These are phyloP conservation scores for Plasmodium malariae DNA, from an alignment of 169 alveolate genomes.

Conservation along the genomic window DNA sequence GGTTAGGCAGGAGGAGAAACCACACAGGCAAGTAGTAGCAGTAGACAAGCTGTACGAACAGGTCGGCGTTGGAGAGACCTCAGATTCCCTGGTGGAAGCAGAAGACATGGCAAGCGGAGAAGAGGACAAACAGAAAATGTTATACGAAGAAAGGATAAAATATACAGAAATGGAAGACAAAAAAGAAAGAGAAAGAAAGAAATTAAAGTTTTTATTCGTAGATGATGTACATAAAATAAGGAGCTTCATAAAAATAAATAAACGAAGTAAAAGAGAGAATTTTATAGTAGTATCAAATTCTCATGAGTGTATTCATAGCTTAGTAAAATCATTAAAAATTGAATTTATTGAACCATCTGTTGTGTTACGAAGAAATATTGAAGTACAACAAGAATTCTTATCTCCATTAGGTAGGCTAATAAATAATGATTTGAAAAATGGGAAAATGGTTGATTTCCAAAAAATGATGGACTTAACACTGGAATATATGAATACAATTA, in stretches of 20 bases:
- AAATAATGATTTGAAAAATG: slow-evolving; percentile 18
- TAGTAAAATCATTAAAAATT: slow-evolving; percentile 38
- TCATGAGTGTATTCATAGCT: not conserved
- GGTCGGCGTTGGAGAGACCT: too few species aligned
- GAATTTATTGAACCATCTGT: slow-evolving; percentile 56
- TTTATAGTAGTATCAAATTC: slow-evolving; percentile 26
- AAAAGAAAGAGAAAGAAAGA: not conserved
- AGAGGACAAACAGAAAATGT: not conserved
- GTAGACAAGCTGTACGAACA: too few species aligned
- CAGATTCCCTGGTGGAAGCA: too few species aligned
- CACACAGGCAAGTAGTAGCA: too few species aligned
- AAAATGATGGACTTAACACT: slow-evolving; percentile 41
- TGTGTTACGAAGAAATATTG: slow-evolving; percentile 21
- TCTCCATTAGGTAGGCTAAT: slow-evolving; percentile 65
- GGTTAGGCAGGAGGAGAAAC: too few species aligned
- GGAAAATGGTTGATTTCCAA: slow-evolving; percentile 27
- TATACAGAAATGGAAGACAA: not conserved
- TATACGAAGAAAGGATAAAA: not conserved
- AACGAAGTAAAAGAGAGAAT: slow-evolving; percentile 46
- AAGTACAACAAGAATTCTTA: slow-evolving; percentile 9
- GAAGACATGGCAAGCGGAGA: not conserved
- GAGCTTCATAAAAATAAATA: slow-evolving; percentile 59
- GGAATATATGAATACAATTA: slow-evolving; percentile 43
- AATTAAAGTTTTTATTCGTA: slow-evolving; percentile 18
- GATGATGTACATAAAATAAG: slow-evolving; percentile 59